Conservation (phyloP, 2,329 filamentous ascomycete species). For the Xylariaceae sp. region DNA sequence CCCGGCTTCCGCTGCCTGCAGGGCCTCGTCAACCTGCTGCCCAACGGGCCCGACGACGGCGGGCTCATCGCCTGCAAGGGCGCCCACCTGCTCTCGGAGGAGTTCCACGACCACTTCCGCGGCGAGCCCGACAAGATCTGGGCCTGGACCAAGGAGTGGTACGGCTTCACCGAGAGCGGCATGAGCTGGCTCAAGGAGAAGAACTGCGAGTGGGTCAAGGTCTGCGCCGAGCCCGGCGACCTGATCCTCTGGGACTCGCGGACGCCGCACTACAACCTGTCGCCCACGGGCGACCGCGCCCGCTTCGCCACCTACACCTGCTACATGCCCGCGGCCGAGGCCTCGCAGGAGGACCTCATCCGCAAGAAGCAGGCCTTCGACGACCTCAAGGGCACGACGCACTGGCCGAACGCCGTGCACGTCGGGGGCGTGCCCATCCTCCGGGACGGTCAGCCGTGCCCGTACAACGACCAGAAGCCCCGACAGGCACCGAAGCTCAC, state of each 20-base stretch:
- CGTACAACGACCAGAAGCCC: conserved; percentile 31
- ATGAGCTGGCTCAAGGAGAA: conserved; percentile 32
- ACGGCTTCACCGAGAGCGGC: conserved; percentile 30
- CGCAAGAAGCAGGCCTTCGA: conserved; percentile 39
- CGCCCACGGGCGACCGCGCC: conserved; percentile 25
- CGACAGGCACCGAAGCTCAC: conserved; percentile 34
- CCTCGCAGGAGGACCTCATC: conserved; percentile 34
- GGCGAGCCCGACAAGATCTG: conserved; percentile 27
- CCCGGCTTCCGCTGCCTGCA: conserved; percentile 47
- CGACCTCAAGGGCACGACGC: conserved; percentile 33
- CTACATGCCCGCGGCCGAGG: conserved; percentile 36
- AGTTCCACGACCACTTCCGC: conserved; percentile 31
- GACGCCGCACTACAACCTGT: conserved; percentile 38
- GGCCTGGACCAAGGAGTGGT: conserved; percentile 31
- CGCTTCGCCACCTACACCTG: conserved; percentile 35
- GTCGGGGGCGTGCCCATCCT: conserved; percentile 16
- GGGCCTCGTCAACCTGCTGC: conserved; percentile 42
- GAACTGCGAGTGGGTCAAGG: conserved; percentile 30
- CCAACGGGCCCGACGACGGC: conserved; percentile 30
- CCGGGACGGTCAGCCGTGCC: conserved; percentile 22
- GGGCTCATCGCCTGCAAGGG: conserved; percentile 31
- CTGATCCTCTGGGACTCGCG: conserved; percentile 34
- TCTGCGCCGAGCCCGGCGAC: conserved; percentile 39
- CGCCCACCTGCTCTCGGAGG: conserved; percentile 22
- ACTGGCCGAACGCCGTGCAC: conserved; percentile 34